Evolutionary conservation across 306 rosid genomes (phyloP).

Genomic region (Clitoria ternatea): DNA sequence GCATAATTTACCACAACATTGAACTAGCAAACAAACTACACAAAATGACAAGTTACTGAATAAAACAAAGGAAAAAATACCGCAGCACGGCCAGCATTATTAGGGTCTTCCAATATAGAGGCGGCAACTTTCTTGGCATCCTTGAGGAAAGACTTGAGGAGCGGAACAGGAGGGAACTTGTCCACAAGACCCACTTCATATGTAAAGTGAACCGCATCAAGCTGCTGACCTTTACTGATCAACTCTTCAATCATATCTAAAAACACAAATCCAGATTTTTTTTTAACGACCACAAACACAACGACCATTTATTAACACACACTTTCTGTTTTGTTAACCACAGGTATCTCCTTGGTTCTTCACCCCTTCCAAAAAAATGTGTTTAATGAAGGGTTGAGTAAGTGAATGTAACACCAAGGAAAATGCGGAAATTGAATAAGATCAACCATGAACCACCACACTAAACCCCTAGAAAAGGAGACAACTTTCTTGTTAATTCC

Average conservation of each 20-base stretch:
- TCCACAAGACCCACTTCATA: slow-evolving; percentile 87
- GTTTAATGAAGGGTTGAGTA: too few relatives aligned
- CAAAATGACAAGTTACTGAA: neutral
- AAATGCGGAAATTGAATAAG: neutral
- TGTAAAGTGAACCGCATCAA: slow-evolving; percentile 97
- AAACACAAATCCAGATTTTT: too few relatives aligned
- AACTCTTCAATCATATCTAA: slow-evolving; percentile 95
- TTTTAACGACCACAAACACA: too few relatives aligned
- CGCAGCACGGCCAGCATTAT: slow-evolving; percentile 84
- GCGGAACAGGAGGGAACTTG: slow-evolving; percentile 85
- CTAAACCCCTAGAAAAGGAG: too few relatives aligned
- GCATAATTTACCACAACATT: neutral
- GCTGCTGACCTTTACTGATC: slow-evolving; percentile 96
- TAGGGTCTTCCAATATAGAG: slow-evolving; percentile 85
- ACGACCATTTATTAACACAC: too few relatives aligned
- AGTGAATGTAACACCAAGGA: too few relatives aligned
- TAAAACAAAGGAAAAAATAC: slow-evolving; percentile 38
- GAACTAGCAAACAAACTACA: neutral
- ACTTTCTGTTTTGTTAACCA: too few relatives aligned
- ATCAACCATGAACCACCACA: too few relatives aligned
- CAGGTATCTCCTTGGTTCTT: too few relatives aligned
- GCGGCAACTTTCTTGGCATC: slow-evolving; percentile 97
- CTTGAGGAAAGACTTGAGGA: slow-evolving; percentile 80
- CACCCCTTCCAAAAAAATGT: too few relatives aligned
- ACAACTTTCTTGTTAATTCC: too few relatives aligned